These are phyloP conservation scores for Penicillium canescens DNA, from an alignment of 495 filamentous ascomycete genomes.

Conservation along the genomic window DNA sequence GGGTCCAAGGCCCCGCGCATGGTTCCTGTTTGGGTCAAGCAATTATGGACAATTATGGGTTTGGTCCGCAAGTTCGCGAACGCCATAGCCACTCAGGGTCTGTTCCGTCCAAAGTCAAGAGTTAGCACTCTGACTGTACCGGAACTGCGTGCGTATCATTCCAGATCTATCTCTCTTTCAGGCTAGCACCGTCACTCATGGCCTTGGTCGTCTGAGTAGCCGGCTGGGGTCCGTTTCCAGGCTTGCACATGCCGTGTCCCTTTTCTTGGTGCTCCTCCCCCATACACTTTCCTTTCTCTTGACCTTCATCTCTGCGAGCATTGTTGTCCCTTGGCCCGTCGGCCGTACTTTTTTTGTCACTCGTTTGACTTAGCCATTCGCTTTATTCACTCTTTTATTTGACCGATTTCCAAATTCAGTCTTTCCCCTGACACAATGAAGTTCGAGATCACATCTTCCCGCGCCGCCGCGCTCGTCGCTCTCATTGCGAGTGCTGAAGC, in stretches of 20 bases:
- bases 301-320: conserved; percentile 30
- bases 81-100: conserved; percentile 18
- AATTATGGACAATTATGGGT: conserved; percentile 1
- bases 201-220: conserved; percentile 1
- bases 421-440: conserved; percentile 34
- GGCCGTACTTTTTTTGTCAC: conserved; percentile 26
- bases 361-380: conserved; percentile 22
- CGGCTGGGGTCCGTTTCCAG: conserved; percentile 2
- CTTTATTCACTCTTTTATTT: conserved; percentile 20
- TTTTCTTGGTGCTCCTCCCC: conserved; percentile 22
- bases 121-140: conserved; percentile 2
- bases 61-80: neutral
- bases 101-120: neutral
- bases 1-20: conserved; percentile 7
- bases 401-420: neutral
- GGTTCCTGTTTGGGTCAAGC: conserved; percentile 1
- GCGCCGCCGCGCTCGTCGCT: conserved; percentile 55
- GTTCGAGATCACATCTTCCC: conserved; percentile 25
- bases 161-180: conserved; percentile 6
- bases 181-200: conserved; percentile 13
- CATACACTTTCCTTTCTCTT: conserved; percentile 21
- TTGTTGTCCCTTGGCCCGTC: conserved; percentile 26
- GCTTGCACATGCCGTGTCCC: conserved; percentile 11
- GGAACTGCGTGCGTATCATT: conserved; percentile 5
- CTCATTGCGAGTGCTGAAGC: conserved; percentile 55